phyloP scores from a whole-genome alignment of 345 rosid species.

The Salix koriyanagi region DNA sequence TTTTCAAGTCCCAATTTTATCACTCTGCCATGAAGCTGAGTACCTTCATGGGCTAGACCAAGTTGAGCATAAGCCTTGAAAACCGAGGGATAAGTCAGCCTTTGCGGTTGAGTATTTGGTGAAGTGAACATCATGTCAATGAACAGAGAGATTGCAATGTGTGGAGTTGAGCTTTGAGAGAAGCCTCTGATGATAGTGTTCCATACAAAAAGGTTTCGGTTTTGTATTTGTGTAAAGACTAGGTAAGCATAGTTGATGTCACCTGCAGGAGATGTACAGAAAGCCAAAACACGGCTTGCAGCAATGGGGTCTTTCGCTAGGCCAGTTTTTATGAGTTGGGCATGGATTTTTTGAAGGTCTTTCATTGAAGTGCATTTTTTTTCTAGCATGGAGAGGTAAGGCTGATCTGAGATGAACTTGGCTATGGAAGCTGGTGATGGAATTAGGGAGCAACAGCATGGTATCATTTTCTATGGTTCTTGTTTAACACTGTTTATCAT shows the following conservation, averaged over 20 bases:
- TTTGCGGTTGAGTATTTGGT: conserved; percentile 40
- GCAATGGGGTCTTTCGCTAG: conserved; percentile 36
- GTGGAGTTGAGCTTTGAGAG: conserved; percentile 58
- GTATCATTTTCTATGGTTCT: conserved; percentile 25
- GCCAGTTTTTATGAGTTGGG: conserved; percentile 72
- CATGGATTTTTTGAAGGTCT: conserved; percentile 63
- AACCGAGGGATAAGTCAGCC: conserved; percentile 74
- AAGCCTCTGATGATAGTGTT: conserved; percentile 69
- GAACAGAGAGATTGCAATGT: conserved; percentile 48
- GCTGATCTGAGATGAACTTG: conserved; percentile 31
- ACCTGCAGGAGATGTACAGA: conserved; percentile 50
- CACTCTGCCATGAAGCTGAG: conserved; percentile 66
- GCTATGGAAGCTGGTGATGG: conserved; percentile 31
- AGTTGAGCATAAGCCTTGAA: conserved; percentile 65
- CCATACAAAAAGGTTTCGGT: conserved; percentile 62
- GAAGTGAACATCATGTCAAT: conserved; percentile 48
- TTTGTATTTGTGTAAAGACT: conserved; percentile 41
- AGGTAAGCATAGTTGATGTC: conserved; percentile 61
- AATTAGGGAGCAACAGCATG: conserved; percentile 16
- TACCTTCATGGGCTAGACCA: conserved; percentile 46
- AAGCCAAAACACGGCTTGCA: conserved; percentile 67
- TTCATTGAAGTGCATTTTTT: conserved; percentile 46
- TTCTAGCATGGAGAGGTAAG: conserved; percentile 47
- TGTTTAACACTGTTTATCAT: background rate
- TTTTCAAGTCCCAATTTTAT: conserved; percentile 57